phyloP scores from a whole-genome alignment of 2,329 filamentous ascomycete species.

The Colletotrichum filicis region DNA sequence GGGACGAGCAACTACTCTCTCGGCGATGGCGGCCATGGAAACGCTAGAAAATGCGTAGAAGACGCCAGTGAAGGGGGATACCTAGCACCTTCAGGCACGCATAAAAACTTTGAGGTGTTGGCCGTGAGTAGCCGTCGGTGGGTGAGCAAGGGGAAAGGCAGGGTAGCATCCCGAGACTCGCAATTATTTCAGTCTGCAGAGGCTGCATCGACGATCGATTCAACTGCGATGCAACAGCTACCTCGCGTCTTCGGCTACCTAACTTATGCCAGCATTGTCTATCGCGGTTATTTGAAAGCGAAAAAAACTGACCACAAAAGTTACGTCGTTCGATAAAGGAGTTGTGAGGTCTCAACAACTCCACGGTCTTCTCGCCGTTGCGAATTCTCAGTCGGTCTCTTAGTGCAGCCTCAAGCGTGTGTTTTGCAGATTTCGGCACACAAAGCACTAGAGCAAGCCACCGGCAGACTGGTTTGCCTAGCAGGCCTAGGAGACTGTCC shows the following conservation, averaged over 20 bases:
- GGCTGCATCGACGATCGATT: neutral
- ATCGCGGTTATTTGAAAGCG: neutral
- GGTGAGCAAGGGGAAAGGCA: neutral
- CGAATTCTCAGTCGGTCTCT: neutral
- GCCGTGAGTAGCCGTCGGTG: conserved; percentile 12
- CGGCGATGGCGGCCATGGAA: conserved; percentile 16
- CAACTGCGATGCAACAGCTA: neutral
- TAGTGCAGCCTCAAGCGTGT: neutral
- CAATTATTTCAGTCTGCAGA: neutral
- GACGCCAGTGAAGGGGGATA: neutral
- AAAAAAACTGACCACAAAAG: neutral
- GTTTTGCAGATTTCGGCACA: neutral
- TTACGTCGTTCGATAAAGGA: no score
- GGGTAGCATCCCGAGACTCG: neutral
- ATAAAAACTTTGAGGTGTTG: neutral
- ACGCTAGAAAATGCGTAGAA: conserved; percentile 31
- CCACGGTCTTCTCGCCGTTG: neutral
- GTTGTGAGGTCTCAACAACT: neutral
- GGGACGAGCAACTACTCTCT: neutral
- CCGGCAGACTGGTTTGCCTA: neutral
- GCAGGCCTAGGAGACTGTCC: neutral
- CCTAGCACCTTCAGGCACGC: neutral
- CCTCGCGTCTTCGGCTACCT: no score
- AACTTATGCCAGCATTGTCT: neutral
- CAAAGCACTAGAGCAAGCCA: neutral